A percentile compares a stretch with the other conserved stretches of the same genome.
phyloP scores from a whole-genome alignment of 345 rosid genomes.

The Salix viminalis region DNA sequence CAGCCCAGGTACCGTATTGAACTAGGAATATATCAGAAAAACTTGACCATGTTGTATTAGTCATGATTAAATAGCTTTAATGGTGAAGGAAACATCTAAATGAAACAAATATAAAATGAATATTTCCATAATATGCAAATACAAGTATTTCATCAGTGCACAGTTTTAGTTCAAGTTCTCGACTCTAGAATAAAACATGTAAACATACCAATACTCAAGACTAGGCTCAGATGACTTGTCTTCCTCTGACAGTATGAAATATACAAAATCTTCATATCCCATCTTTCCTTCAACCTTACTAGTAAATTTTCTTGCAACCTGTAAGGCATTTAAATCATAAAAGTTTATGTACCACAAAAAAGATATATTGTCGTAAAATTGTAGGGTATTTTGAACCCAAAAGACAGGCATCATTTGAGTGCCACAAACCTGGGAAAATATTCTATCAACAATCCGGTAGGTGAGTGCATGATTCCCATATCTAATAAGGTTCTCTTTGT shows the following conservation, averaged over 20 bases:
- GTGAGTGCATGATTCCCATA: conserved; percentile 98
- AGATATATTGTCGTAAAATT: not conserved
- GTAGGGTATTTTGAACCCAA: not conserved
- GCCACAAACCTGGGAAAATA: conserved; percentile 86
- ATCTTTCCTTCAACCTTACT: conserved; percentile 84
- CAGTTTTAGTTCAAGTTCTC: not conserved
- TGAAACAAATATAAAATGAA: not conserved
- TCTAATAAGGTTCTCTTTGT: conserved; percentile 94
- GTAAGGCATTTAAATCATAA: not conserved
- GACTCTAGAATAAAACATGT: not conserved
- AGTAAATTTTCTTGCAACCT: conserved; percentile 84
- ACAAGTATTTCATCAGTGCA: not conserved
- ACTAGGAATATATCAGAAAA: not conserved
- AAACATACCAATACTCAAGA: conserved; percentile 81
- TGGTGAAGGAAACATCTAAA: not conserved
- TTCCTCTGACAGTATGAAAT: conserved; percentile 92
- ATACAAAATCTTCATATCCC: conserved; percentile 96
- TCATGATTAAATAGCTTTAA: not conserved
- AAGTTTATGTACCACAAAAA: not conserved
- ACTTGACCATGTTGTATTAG: not conserved
- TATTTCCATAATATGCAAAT: not conserved
- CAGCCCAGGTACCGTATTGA: not conserved
- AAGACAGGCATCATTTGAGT: conserved; percentile 7
- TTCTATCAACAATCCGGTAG: conserved; percentile 84
- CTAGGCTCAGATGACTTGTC: conserved; percentile 93